Conservation (phyloP, 2,329 filamentous ascomycete genomes). For the Xylariaceae sp. region DNA sequence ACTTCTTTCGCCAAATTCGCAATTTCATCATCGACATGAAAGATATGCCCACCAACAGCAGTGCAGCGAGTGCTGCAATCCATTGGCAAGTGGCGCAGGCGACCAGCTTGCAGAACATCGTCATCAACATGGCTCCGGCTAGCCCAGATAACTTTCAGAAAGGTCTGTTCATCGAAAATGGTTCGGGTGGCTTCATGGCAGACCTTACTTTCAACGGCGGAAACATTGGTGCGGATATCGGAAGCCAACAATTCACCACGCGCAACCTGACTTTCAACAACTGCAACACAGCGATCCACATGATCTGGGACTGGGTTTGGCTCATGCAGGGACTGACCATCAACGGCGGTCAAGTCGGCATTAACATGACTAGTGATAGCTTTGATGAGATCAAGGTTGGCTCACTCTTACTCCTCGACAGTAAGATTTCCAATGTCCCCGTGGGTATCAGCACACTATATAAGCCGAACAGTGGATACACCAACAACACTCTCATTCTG, state of each 20-base stretch:
- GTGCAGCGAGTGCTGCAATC: slow-evolving; percentile 60
- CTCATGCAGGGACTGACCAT: slow-evolving; percentile 71
- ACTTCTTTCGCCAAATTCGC: slow-evolving; percentile 78
- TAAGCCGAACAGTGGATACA: slow-evolving; percentile 52
- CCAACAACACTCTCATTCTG: slow-evolving; percentile 76
- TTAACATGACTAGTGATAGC: slow-evolving; percentile 69
- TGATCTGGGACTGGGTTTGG: slow-evolving; percentile 93
- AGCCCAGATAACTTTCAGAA: slow-evolving; percentile 61
- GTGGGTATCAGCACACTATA: slow-evolving; percentile 76
- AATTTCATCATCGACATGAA: slow-evolving; percentile 78
- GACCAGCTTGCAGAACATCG: slow-evolving; percentile 73
- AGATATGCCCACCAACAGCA: slow-evolving; percentile 46
- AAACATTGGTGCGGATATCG: slow-evolving; percentile 70
- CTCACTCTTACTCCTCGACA: slow-evolving; percentile 78
- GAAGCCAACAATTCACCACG: slow-evolving; percentile 82
- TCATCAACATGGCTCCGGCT: slow-evolving; percentile 68
- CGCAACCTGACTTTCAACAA: slow-evolving; percentile 77
- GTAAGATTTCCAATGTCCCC: slow-evolving; percentile 67
- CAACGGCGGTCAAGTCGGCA: slow-evolving; percentile 66
- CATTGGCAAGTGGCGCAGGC: slow-evolving; percentile 86
- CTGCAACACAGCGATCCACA: slow-evolving; percentile 76
- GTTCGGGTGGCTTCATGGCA: slow-evolving; percentile 76
- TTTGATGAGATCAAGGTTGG: slow-evolving; percentile 68
- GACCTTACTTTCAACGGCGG: slow-evolving; percentile 82
- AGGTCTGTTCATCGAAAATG: slow-evolving; percentile 81